Conservation (phyloP, 164 flowering plant species). For the Umbellularia californica region DNA sequence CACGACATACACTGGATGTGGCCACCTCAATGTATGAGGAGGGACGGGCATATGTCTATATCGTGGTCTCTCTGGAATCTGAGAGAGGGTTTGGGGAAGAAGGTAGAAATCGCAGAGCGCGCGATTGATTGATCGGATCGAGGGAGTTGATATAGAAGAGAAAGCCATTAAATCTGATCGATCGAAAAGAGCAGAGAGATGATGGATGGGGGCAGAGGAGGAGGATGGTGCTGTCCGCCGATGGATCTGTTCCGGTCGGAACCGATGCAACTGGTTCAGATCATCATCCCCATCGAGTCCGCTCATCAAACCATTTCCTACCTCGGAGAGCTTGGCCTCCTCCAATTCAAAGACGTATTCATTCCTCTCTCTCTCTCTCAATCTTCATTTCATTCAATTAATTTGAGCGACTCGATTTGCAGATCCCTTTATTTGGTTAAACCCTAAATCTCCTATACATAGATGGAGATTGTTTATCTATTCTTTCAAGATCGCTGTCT, state of each 20-base stretch:
- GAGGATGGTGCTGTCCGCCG: constrained; percentile 50
- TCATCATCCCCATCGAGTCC: constrained; percentile 90
- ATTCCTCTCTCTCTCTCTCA: neutral
- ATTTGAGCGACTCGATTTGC: neutral
- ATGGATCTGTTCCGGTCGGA: constrained; percentile 96
- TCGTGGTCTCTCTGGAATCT: neutral
- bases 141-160: neutral
- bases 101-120: neutral
- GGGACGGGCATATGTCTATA: neutral
- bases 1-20: neutral
- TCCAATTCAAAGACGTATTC: constrained; percentile 88
- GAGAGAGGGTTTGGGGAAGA: neutral
- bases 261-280: constrained; percentile 88
- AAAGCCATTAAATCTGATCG: neutral
- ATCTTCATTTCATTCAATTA: neutral
- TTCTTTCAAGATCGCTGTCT: neutral
- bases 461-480: neutral
- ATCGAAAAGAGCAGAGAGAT: constrained; percentile 4
- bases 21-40: neutral
- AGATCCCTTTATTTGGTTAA: neutral
- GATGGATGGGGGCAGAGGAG: constrained; percentile 38
- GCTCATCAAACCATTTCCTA: constrained; percentile 76
- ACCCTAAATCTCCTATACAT: neutral
- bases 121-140: neutral
- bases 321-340: constrained; percentile 82